Evolutionary conservation across 805 yeast genomes (phyloP).

Genomic region (Candida coquimbonensis): DNA sequence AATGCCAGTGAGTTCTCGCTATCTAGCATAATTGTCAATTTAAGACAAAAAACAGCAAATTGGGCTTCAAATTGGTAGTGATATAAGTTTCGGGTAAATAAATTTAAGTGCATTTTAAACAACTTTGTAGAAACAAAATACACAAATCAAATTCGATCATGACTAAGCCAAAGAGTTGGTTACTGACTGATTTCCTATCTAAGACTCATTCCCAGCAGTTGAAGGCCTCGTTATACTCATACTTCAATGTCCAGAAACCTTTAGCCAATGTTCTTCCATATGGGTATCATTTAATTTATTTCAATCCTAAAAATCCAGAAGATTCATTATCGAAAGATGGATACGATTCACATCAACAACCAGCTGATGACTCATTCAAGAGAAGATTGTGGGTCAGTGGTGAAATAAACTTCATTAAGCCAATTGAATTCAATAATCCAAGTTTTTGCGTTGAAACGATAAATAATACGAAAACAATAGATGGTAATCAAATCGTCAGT

Average conservation of each 20-base stretch:
- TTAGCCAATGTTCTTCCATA: slow-evolving; percentile 23
- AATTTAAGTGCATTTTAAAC: too few relatives aligned
- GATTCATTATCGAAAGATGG: slow-evolving; percentile 58
- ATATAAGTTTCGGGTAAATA: too few relatives aligned
- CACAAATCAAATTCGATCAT: background rate
- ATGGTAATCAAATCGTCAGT: slow-evolving; percentile 42
- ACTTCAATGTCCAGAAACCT: slow-evolving; percentile 19
- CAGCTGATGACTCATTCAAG: slow-evolving; percentile 27
- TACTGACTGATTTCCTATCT: slow-evolving; percentile 15
- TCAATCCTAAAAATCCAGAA: slow-evolving; percentile 51
- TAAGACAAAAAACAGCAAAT: too few relatives aligned
- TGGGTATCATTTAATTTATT: slow-evolving; percentile 64
- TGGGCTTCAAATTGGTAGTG: too few relatives aligned
- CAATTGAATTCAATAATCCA: slow-evolving; percentile 30
- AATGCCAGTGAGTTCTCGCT: too few relatives aligned
- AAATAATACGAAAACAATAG: slow-evolving; percentile 29
- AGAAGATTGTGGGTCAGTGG: slow-evolving; percentile 84
- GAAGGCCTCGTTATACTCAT: slow-evolving; percentile 19
- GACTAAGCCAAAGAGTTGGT: slow-evolving; percentile 14
- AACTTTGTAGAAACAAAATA: too few relatives aligned
- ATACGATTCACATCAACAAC: slow-evolving; percentile 61
- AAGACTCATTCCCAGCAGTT: slow-evolving; percentile 16
- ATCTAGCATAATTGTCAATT: too few relatives aligned
- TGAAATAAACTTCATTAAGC: slow-evolving; percentile 35
- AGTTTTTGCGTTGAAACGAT: slow-evolving; percentile 50